Evolutionary conservation across 805 yeast species (phyloP).

Genomic region (Candida boidinii): DNA sequence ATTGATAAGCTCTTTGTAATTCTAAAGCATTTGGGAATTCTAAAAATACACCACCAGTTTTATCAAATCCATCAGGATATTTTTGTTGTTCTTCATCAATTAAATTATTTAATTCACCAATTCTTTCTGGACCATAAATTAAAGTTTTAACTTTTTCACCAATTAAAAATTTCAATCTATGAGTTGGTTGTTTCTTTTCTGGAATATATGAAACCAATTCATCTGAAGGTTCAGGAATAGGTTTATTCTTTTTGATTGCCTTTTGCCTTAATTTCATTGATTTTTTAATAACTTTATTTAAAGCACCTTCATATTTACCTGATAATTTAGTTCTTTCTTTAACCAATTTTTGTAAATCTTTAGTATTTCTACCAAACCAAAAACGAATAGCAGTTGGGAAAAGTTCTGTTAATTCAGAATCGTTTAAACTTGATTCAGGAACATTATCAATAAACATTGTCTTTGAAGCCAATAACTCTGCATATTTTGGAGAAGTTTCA

Average conservation of each 20-base stretch:
- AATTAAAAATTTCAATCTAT: conserved; percentile 57
- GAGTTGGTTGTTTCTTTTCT: conserved; percentile 75
- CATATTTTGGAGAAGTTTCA: conserved; percentile 66
- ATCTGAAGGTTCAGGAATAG: conserved; percentile 47
- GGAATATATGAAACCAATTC: conserved; percentile 56
- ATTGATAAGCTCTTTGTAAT: conserved; percentile 83
- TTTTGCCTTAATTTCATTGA: conserved; percentile 49
- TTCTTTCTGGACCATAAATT: conserved; percentile 55
- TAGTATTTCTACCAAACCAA: conserved; percentile 58
- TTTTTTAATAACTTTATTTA: conserved; percentile 51
- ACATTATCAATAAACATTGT: conserved; percentile 69
- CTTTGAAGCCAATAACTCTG: conserved; percentile 59
- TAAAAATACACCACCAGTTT: conserved; percentile 63
- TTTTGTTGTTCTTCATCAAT: conserved; percentile 50
- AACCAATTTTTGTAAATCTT: conserved; percentile 44
- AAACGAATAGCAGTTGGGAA: conserved; percentile 58
- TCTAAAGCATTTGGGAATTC: conserved; percentile 81
- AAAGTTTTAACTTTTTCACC: conserved; percentile 85
- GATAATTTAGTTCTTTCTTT: conserved; percentile 59
- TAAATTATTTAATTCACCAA: conserved; percentile 62
- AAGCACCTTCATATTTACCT: conserved; percentile 54
- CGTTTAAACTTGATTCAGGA: conserved; percentile 33
- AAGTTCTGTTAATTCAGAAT: conserved; percentile 43
- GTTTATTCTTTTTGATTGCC: conserved; percentile 47
- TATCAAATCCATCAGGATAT: conserved; percentile 39